A percentile compares a stretch with the other conserved stretches of the same genome.
Conservation (phyloP, 2,329 filamentous ascomycete genomes). For the Apiospora pterosperma region DNA sequence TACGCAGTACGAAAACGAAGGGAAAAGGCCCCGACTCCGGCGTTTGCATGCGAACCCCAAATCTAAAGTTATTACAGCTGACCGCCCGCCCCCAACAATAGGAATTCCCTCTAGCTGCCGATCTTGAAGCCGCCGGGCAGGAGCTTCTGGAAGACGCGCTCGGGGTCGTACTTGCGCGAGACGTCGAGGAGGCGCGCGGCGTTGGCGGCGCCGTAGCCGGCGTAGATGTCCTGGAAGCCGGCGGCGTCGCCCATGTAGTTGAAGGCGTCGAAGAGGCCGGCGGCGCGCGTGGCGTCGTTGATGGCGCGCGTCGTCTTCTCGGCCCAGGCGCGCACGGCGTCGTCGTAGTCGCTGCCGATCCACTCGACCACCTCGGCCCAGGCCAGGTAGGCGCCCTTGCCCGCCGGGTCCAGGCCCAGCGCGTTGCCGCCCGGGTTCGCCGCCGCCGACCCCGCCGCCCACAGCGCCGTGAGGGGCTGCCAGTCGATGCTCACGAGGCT, state of each 20-base stretch:
- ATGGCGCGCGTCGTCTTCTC: slow-evolving; percentile 18
- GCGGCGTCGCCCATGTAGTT: slow-evolving; percentile 39
- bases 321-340: slow-evolving; percentile 19
- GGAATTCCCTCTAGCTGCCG: neutral
- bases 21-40: too few species aligned
- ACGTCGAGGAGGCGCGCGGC: slow-evolving; percentile 19
- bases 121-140: slow-evolving; percentile 15
- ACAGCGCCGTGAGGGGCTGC: slow-evolving; percentile 31
- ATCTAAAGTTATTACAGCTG: neutral
- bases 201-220: slow-evolving; percentile 31
- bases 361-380: slow-evolving; percentile 22
- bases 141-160: slow-evolving; percentile 12
- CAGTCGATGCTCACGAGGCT: slow-evolving; percentile 20
- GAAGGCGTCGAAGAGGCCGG: slow-evolving; percentile 33
- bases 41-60: neutral
- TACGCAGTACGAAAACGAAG: too few species aligned
- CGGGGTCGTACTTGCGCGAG: slow-evolving; percentile 22
- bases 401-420: slow-evolving; percentile 27
- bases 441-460: slow-evolving; percentile 20
- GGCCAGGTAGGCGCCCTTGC: slow-evolving; percentile 22
- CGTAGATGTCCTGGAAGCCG: slow-evolving; percentile 31
- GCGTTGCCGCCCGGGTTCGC: slow-evolving; percentile 31
- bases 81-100: neutral
- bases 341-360: slow-evolving; percentile 19
- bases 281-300: slow-evolving; percentile 20